Base-by-base conservation (phyloP, 2,329 filamentous ascomycete species). In the Zymoseptoria passerinii region DNA sequence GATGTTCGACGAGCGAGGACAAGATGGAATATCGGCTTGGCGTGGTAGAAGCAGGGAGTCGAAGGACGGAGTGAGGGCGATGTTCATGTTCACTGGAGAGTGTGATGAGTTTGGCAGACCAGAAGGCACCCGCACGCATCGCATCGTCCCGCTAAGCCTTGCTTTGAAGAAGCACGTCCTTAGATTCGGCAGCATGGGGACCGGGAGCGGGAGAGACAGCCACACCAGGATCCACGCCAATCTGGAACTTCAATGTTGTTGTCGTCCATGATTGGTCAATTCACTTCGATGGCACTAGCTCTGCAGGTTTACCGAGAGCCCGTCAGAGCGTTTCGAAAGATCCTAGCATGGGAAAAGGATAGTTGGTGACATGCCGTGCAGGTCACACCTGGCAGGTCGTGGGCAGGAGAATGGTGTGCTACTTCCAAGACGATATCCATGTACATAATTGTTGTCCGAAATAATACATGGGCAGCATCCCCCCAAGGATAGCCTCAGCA, bases 11-110 rank as follows among this genome's bases (percentile, higher is more conserved):
- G 28, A 16, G 57, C 50, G 49, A 53, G 55, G 44, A 48, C 29
- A 60, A 48, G 18, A 53, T 40, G 53, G 52, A 51, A 27, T 50
- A 8, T 19, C 27, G 54, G 53, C 63, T 65, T 65, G 63, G 61
- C 63, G 59, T 55, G 57, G 44, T 48, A 44, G 19, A 50, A 58
- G 44, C 27, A 10, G 52, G 48, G 48, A 8, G n/a, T 56, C 48
- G 27, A 8, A 55, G 52, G 52, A 54, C 10, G 13, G 50, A 23
- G 20, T 27, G 23, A 16, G n/a, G 53, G 40, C 55, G 55, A 59
- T 53, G 56, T 44, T 50, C 57, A 56, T 60, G 50, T 49, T 29
- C 27, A 52, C 50, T 48, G 35, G 35, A 44, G 35, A 44, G 35
- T 16, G 7, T 50, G 48, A 35, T 50, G 28, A 29, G 54, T 28